phyloP scores from a whole-genome alignment of 257 asterid genomes.

The Thymus quinquecostatus region DNA sequence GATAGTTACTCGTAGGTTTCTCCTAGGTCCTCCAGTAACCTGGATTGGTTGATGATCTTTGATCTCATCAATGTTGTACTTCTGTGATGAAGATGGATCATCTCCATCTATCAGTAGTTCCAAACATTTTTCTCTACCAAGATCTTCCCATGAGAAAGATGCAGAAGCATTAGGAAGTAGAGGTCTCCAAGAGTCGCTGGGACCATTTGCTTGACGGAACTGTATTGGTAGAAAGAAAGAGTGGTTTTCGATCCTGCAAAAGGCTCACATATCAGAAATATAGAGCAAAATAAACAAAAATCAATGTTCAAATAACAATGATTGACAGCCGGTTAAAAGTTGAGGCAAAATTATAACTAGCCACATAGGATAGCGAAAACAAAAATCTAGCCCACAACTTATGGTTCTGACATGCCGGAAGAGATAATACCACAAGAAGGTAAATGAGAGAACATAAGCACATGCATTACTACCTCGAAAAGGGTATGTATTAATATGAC shows the following conservation, averaged over 20 bases:
- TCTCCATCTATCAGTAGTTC: constrained; percentile 82
- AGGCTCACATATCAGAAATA: constrained; percentile 33
- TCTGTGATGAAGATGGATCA: constrained; percentile 62
- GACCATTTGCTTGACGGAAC: constrained; percentile 87
- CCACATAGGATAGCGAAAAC: background rate
- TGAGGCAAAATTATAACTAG: constrained; percentile 8
- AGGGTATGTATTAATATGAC: constrained; percentile 1
- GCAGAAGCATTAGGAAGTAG: constrained; percentile 84
- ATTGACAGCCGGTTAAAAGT: background rate
- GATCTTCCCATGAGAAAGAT: constrained; percentile 94
- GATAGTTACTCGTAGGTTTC: constrained; percentile 66
- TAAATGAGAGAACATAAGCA: background rate
- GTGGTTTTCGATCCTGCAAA: constrained; percentile 89
- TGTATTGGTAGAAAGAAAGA: constrained; percentile 75
- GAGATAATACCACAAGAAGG: background rate
- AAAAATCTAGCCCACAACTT: too few relatives aligned
- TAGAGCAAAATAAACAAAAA: constrained; percentile 14
- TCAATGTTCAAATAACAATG: background rate
- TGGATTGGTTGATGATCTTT: constrained; percentile 80
- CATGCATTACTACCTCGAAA: constrained; percentile 4
- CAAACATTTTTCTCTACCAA: constrained; percentile 72
- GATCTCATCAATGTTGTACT: constrained; percentile 86
- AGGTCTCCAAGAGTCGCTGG: constrained; percentile 77
- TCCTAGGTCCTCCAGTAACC: constrained; percentile 62
- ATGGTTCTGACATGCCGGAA: background rate